Conservation (phyloP, 2,329 filamentous ascomycete species). For the Albifimbria verrucaria region DNA sequence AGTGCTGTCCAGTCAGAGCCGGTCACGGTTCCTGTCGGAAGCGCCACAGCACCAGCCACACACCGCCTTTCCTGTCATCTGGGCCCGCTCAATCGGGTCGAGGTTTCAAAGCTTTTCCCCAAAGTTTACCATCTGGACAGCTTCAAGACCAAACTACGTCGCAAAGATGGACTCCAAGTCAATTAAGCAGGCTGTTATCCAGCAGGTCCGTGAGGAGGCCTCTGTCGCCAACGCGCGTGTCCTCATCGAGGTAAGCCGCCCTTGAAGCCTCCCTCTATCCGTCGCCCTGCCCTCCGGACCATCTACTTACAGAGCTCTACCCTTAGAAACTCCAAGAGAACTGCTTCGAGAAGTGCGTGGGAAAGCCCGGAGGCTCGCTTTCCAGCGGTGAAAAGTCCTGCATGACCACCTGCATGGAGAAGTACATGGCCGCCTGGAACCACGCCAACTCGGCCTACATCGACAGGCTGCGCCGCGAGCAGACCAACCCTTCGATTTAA, state of each 20-base stretch:
- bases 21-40: not conserved
- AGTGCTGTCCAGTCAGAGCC: no score
- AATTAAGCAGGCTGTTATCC: constrained; percentile 60
- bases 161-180: constrained; percentile 54
- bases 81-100: constrained; percentile 11
- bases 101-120: constrained; percentile 11
- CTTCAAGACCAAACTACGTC: not conserved
- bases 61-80: not conserved
- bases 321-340: constrained; percentile 73
- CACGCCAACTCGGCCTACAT: constrained; percentile 68
- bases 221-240: constrained; percentile 66
- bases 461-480: constrained; percentile 58
- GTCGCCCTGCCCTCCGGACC: no score
- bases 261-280: constrained; percentile 3
- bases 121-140: constrained; percentile 11
- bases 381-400: constrained; percentile 67
- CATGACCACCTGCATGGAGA: constrained; percentile 76
- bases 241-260: constrained; percentile 61
- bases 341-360: constrained; percentile 76
- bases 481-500: constrained; percentile 20
- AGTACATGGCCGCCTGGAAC: constrained; percentile 82
- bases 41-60: not conserved
- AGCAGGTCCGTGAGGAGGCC: constrained; percentile 61
- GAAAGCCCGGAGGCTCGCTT: constrained; percentile 64
- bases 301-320: no score